Conservation (phyloP, 164 flowering plant species). For the Santalum album region DNA sequence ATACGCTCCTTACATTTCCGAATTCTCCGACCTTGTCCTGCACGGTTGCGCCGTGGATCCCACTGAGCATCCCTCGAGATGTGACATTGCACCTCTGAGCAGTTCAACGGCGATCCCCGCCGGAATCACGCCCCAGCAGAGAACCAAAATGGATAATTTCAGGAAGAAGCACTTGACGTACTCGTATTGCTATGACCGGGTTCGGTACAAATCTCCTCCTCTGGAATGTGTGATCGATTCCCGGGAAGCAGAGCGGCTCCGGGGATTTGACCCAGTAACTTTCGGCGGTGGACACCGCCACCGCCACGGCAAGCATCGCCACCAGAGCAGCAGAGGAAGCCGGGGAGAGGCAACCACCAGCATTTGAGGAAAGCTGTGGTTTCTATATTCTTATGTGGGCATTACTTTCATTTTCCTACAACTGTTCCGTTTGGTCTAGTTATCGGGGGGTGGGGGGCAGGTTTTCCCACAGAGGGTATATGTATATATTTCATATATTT, state of each 20-base stretch:
- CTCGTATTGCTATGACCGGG: constrained; percentile 71
- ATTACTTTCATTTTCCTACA: constrained; percentile 8
- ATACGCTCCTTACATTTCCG: constrained; percentile 66
- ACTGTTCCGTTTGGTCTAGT: not conserved
- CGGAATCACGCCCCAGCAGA: constrained; percentile 26
- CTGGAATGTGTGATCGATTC: constrained; percentile 56
- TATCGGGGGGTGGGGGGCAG: constrained; percentile 5
- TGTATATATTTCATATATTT: constrained; percentile 26
- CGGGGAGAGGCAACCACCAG: too few relatives aligned
- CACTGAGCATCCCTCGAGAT: constrained; percentile 34
- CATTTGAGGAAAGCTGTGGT: constrained; percentile 5
- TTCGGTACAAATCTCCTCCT: constrained; percentile 50
- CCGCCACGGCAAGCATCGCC: constrained; percentile 47
- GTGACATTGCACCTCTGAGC: too few relatives aligned
- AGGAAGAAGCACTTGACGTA: constrained; percentile 70
- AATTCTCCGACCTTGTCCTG: constrained; percentile 58
- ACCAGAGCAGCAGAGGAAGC: constrained; percentile 17
- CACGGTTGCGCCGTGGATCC: constrained; percentile 83
- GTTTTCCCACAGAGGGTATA: constrained; percentile 4
- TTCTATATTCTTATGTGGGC: not conserved
- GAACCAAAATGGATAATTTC: constrained; percentile 46
- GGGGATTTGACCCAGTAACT: constrained; percentile 46
- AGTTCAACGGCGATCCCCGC: constrained; percentile 13
- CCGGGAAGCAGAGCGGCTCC: constrained; percentile 47
- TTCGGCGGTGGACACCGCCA: constrained; percentile 46